These are phyloP conservation scores for Leccinellum luteum DNA, from an alignment of 768 basidiomycete species.

Conservation along the genomic window DNA sequence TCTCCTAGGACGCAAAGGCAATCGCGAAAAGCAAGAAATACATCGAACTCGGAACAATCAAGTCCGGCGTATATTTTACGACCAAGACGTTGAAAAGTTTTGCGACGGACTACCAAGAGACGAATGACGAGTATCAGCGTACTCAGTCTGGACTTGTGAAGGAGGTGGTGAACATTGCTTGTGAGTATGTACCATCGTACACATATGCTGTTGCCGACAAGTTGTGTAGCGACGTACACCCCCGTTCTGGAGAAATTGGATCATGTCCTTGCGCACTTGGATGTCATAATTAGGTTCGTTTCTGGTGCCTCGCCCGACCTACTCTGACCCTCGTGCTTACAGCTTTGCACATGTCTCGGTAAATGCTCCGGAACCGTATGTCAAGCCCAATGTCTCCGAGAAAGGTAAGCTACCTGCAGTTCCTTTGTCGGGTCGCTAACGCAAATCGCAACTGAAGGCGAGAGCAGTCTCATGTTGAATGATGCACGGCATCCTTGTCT, in stretches of 20 bases:
- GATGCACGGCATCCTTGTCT: constrained; percentile 95
- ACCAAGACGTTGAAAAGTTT: constrained; percentile 70
- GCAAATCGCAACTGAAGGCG: constrained; percentile 42
- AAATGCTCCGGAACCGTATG: constrained; percentile 82
- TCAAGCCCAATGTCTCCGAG: constrained; percentile 77
- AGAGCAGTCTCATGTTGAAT: constrained; percentile 73
- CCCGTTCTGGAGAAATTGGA: constrained; percentile 86
- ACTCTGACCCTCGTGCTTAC: background rate
- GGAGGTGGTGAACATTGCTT: constrained; percentile 89
- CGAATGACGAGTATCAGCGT: constrained; percentile 65
- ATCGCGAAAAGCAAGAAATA: constrained; percentile 65
- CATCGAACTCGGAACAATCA: constrained; percentile 80
- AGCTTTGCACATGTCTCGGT: constrained; percentile 93
- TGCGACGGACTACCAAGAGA: constrained; percentile 69
- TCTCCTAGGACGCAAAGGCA: constrained; percentile 69
- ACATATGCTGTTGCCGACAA: background rate
- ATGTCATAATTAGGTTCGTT: constrained; percentile 82
- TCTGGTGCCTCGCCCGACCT: background rate
- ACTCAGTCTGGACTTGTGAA: constrained; percentile 83
- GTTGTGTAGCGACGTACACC: constrained; percentile 77
- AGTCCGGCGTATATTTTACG: constrained; percentile 87
- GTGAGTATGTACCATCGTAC: constrained; percentile 41
- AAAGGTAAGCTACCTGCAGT: constrained; percentile 50
- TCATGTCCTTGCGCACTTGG: constrained; percentile 81
- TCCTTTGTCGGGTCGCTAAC: background rate